Evolutionary conservation across 2,329 filamentous ascomycete species (phyloP), one percentile per base, ranked within the genome.

Genomic region (Coniochaeta pulveracea): DNA sequence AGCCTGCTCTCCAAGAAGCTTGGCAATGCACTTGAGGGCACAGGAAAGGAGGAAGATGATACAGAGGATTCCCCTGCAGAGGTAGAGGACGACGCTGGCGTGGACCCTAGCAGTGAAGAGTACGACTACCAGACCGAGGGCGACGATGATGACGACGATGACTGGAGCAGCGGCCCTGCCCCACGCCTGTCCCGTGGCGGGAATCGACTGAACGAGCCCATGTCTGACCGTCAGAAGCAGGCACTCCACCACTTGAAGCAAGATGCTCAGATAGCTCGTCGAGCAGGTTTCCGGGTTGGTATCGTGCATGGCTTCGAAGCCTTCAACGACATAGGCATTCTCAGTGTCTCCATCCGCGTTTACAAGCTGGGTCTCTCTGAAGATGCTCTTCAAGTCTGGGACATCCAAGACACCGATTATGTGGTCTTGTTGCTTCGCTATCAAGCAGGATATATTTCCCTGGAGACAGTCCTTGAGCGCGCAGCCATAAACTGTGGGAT

Each of bases 311-410:
- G 66, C 12, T 56, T 75, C 12, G 49, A 48, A 18, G 43, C 50
- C 4, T 34, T 44, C 2, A 51, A 64, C 16, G 49, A 59, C 2
- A 56, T 58, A 9, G 65, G 58, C 37, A 60, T 69, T 3, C 52
- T 91, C 12, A 76, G 74, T 4, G 54, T 91, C 2, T 85, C 85
- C 1, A 69, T 82, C 19, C 75, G 74, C 4, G 70, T 83, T 19
- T 61, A 67, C 4, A 81, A 80, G 44, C 68, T 94, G 2, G 76
- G 71, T 1, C 71, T 94, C 10, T 80, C 83, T 0, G 67, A 79
- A 23, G 82, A 88, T 47, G 77, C 76, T 1, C 70, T 85, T 54
- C 67, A 80, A 46, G 82, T 85, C 2, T 94, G 86, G 86, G 69
- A 79, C 38, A 52, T 94, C 9, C 56, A 69, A 10, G 56, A 64